Evolutionary conservation across 768 basidiomycete genomes (phyloP).

Genomic region (Kwoniella bestiolae): DNA sequence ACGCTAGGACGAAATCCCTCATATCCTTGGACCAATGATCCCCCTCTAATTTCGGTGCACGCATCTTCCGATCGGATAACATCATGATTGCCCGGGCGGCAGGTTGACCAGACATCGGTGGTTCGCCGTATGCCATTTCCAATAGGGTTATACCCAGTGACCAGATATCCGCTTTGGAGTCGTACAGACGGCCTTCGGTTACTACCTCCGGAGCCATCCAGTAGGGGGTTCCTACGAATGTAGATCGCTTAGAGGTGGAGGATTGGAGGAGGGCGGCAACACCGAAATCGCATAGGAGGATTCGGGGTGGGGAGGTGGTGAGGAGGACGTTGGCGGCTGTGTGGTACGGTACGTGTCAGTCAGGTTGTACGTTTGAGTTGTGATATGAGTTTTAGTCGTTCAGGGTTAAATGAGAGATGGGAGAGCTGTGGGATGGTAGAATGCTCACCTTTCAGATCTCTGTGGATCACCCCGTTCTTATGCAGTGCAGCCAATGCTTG

Average conservation of each 20-base stretch:
- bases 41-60: conserved; percentile 79
- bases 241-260: conserved; percentile 87
- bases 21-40: conserved; percentile 80
- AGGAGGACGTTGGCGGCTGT: conserved; percentile 90
- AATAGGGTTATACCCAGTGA: conserved; percentile 93
- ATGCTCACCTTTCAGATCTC: conserved; percentile 79
- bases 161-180: conserved; percentile 98
- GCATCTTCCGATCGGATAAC: conserved; percentile 71
- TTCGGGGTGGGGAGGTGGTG: conserved; percentile 76
- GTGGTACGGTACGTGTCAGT: background rate
- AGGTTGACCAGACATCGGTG: conserved; percentile 83
- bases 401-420: no score
- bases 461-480: conserved; percentile 90
- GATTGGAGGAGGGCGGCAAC: conserved; percentile 84
- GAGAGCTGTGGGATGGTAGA: background rate
- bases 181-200: conserved; percentile 82
- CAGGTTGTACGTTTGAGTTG: background rate
- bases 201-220: conserved; percentile 99
- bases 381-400: background rate
- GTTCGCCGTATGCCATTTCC: conserved; percentile 95
- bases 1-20: conserved; percentile 81
- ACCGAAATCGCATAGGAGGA: conserved; percentile 97
- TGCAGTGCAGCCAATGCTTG: conserved; percentile 86
- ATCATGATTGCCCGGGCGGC: conserved; percentile 87
- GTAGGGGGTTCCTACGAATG: conserved; percentile 94